Base-by-base conservation (phyloP, 805 yeast species). In the Ogataea trehalophila region DNA sequence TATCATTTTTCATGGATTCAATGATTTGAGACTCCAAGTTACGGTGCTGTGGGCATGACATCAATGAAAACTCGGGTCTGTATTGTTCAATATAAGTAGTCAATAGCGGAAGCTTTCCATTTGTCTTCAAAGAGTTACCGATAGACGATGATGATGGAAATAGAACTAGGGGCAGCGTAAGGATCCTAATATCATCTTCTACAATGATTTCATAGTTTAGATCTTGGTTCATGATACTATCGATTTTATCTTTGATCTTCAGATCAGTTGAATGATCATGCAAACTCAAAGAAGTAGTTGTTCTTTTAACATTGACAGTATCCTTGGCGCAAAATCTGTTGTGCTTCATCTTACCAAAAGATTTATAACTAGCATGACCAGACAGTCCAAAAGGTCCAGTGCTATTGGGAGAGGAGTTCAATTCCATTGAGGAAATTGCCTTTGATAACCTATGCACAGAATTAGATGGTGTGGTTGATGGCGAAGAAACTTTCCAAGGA, bases 1-100 rank as follows among this genome's bases (percentile, higher is more conserved):
- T 62, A 53, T 79, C 83, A 50, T 74, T 74, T 47, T 68, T 73
- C 79, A 79, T 73, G 8, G 78, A 61, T 26, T 62, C 67, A 42
- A 67, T 58, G 17, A 78, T 70, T 42, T 68, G 72, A 6, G 62
- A 59, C 49, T 77, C 81, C 33, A 76, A 61, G 48, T 71, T 70
- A 18, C 72, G 68, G 42, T 68, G 68, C 14, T 67, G 64, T 0
- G 81, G 77, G 53, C 83, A 79, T 31, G 80, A 70, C 65, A 75
- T 79, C 26, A 79, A 50, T 14, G 66, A 60, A 54, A 73, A 79
- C 53, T 78, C 83, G 0, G 81, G 77, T 38, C 80, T 59, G 52
- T 70, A 79, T 48, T 76, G 78, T 26, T 77, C 79, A 4, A 72
- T 61, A 53, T 72, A 79, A 5, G 71, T 71, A 1, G 56, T 57